Base-by-base conservation (phyloP, 2,329 filamentous ascomycete genomes). In the Colletotrichum trifolii region DNA sequence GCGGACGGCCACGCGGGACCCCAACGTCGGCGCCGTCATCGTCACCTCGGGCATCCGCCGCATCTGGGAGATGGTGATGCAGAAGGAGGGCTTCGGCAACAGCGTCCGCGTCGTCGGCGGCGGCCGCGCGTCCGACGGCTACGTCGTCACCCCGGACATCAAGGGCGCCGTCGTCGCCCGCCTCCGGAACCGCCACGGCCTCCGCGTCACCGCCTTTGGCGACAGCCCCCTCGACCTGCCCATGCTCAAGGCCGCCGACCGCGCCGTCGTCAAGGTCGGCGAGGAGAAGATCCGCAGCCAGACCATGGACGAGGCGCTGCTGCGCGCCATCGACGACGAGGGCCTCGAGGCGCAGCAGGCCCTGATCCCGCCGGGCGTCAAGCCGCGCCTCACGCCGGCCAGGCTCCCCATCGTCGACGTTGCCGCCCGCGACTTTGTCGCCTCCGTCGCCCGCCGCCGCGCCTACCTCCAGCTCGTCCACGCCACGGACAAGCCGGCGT, bases 161-260 rank as follows among this genome's bases (percentile, higher is more conserved):
- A 91, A 90, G 71, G 81, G 75, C 2, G 69, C 69, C 0, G 46
- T 89, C 33, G 83, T 87, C 8, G 1, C 54, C 2, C 75, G 71
- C 2, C 71, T 89, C 17, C 75, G 73, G 56, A 34, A 76, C 10
- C 17, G 25, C 0, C 15, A 15, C 0, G 67, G 81, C 45, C 4
- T 73, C 0, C 48, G 33, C 45, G 82, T 89, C 15, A 82, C 77
- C 72, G 87, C 85, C 0, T 87, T 90, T 68, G 87, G 87, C n/a
- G 87, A 89, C 68, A 87, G 87, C 67, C 78, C 78, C 0, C 65
- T 89, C 7, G 88, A 90, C 68, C 43, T 90, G 15, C 73, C 76
- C 0, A 91, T 91, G 88, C 68, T 90, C 11, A 67, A 66, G 2
- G 68, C 74, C 39, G 87, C 88, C 0, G 73, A 89, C 67, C 64